Conservation (phyloP, 2,329 filamentous ascomycete genomes). For the Grosmannia serpens region DNA sequence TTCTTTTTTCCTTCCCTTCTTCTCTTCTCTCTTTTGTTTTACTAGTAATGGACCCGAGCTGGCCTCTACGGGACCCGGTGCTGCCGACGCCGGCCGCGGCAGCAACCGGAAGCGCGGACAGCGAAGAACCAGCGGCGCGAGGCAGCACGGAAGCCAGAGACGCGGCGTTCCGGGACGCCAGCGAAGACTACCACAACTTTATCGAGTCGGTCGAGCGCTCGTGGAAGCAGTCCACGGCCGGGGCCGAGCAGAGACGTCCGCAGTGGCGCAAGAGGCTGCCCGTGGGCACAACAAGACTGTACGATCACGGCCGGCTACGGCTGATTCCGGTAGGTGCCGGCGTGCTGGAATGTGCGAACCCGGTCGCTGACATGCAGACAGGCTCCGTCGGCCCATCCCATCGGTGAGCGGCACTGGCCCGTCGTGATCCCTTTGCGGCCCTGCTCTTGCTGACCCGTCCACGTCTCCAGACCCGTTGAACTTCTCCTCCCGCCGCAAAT, state of each 20-base stretch:
- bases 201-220: slow-evolving; percentile 6
- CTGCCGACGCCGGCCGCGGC: neutral
- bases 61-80: slow-evolving; percentile 3
- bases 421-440: neutral
- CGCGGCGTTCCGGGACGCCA: neutral
- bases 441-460: neutral
- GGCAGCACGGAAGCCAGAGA: neutral
- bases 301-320: slow-evolving; percentile 8
- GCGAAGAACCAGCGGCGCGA: neutral
- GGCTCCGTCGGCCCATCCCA: slow-evolving; percentile 10
- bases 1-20: too few relatives aligned
- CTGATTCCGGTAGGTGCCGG: slow-evolving; percentile 5
- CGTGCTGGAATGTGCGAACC: neutral
- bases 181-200: slow-evolving; percentile 9
- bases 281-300: slow-evolving; percentile 10
- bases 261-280: neutral
- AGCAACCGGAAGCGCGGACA: neutral
- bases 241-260: neutral
- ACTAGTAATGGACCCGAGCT: slow-evolving; percentile 1
- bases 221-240: neutral
- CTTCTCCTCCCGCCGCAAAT: slow-evolving; percentile 20
- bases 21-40: neutral
- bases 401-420: neutral
- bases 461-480: slow-evolving; percentile 17
- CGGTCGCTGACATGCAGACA: neutral